A percentile compares a stretch with the other conserved stretches of the same genome.
These are phyloP conservation scores for Circinella minor DNA, from an alignment of 371 early-diverging fungal species.

Conservation along the genomic window DNA sequence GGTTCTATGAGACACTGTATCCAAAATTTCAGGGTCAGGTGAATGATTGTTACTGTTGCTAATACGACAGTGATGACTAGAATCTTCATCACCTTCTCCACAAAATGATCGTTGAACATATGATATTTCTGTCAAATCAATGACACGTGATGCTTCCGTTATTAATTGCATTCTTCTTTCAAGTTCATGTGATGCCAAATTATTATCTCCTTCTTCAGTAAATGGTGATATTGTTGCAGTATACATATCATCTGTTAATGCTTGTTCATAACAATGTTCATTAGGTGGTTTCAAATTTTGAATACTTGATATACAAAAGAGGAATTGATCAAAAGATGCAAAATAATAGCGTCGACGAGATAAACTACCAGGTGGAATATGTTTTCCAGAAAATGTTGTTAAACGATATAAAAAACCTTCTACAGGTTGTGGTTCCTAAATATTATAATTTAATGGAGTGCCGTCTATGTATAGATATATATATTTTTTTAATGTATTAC, in stretches of 20 bases:
- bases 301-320: conserved; percentile 39
- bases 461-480: no score
- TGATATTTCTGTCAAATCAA: conserved; percentile 57
- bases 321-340: conserved; percentile 58
- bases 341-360: conserved; percentile 43
- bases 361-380: conserved; percentile 19
- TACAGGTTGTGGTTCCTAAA: conserved; percentile 59
- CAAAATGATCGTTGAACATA: conserved; percentile 35
- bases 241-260: background rate
- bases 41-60: no score
- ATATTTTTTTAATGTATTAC: conserved; percentile 15
- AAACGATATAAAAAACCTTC: conserved; percentile 56
- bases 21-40: no score
- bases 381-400: conserved; percentile 51
- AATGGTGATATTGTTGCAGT: conserved; percentile 24
- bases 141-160: conserved; percentile 47
- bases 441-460: no score
- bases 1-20: background rate
- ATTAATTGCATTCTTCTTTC: conserved; percentile 53
- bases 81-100: conserved; percentile 1
- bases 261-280: background rate
- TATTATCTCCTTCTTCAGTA: background rate
- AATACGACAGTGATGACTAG: background rate
- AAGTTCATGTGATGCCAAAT: conserved; percentile 28
- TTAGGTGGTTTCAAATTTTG: conserved; percentile 31